Evolutionary conservation across 1,284 basidiomycete species (phyloP), one percentile per base, ranked within the genome.

Genomic region (Clitocybe nebularis): DNA sequence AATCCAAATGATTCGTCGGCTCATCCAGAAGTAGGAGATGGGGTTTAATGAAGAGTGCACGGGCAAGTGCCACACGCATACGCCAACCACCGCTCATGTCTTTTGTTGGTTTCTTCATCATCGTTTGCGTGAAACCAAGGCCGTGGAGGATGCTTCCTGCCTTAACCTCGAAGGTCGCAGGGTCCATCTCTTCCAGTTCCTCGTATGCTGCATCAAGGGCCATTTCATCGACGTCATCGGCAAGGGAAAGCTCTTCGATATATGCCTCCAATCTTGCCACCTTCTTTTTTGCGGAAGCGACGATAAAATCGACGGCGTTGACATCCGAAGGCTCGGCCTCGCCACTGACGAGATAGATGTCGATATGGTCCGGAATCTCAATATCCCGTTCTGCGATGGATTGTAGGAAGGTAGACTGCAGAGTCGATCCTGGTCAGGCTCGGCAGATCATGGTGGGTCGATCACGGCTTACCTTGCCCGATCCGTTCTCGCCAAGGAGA

Each of bases 11-110:
- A 64, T 93, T 93, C 23, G 85, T 86, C 5, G 83, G 83, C 65
- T 93, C 89, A 61, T 97, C 94, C 50, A 97, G 81, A 23, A 98
- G 72, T 20, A 98, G 75, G 17, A 98, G 68, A 72, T 99, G 95
- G 4, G 95, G 94, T 71, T 96, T 97, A 66, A 98, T 72, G 69
- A 99, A 98, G 39, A 99, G 76, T 1, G 95, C 95, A 49, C 94
- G 81, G 19, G 95, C 95, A 38, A 99, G 84, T 10, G 96, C 90
- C 47, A 99, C 94, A 64, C 96, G 85, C 95, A 98, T 98, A 50
- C 95, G 80, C 95, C 95, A 98, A 60, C 94, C 94, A 80, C 94
- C 95, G 58, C 84, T 89, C 92, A 99, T 96, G 65, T 98, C 95
- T 70, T 93, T 95, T 41, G 95, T 98, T 10, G 94, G 89, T 66